These are phyloP conservation scores for Tylopilus sp. DNA, from an alignment of 1,284 basidiomycete species.

Conservation along the genomic window DNA sequence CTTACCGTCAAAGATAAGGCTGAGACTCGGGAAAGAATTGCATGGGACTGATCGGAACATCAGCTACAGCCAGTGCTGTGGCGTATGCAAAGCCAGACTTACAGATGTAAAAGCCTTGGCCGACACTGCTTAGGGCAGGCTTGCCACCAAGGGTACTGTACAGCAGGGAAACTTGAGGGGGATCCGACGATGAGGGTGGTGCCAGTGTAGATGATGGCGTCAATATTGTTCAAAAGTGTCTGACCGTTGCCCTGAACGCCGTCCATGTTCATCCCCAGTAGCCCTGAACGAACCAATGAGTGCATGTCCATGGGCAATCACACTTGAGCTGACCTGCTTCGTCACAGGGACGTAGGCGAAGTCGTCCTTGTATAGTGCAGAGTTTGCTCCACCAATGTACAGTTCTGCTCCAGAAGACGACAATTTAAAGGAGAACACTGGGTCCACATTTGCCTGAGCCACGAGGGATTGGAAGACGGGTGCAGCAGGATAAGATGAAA, in stretches of 20 bases:
- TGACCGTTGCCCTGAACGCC: slow-evolving; percentile 22
- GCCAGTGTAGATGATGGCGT: slow-evolving; percentile 1
- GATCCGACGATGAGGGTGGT: slow-evolving; percentile 33
- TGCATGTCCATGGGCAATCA: not conserved
- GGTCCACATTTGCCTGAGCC: slow-evolving; percentile 21
- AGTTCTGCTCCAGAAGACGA: slow-evolving; percentile 28
- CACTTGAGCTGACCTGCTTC: slow-evolving; percentile 19
- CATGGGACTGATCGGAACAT: slow-evolving; percentile 13
- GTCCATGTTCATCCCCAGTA: slow-evolving; percentile 41
- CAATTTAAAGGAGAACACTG: slow-evolving; percentile 42
- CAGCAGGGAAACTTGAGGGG: not conserved
- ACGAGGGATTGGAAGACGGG: slow-evolving; percentile 28
- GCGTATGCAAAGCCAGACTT: not conserved
- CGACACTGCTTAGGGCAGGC: not conserved
- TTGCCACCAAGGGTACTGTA: slow-evolving; percentile 11
- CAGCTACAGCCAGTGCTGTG: not conserved
- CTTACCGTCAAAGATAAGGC: slow-evolving; percentile 8
- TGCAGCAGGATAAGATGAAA: slow-evolving; percentile 21
- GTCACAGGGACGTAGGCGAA: slow-evolving; percentile 30
- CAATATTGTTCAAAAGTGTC: not conserved
- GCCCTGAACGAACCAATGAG: slow-evolving; percentile 29
- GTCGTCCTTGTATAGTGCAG: slow-evolving; percentile 10
- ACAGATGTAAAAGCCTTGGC: slow-evolving; percentile 12
- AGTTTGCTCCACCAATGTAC: slow-evolving; percentile 37
- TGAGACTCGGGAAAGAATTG: slow-evolving; percentile 11